Evolutionary conservation across 257 asterid species (phyloP).

Genomic region (Echites panduratus): DNA sequence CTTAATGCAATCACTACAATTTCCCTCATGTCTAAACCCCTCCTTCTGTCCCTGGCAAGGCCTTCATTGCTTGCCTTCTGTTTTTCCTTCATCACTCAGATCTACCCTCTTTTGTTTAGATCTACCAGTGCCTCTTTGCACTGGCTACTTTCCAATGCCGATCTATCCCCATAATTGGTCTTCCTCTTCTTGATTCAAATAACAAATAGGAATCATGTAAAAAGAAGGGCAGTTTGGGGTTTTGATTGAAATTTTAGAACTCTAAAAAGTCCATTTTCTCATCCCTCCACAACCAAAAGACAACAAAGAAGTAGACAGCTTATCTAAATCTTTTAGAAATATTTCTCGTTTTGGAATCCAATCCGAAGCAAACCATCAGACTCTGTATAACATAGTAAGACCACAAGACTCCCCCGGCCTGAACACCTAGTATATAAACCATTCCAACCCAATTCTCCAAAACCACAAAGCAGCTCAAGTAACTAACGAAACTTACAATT

Average conservation of each 20-base stretch:
- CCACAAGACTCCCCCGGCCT: constrained; percentile 32
- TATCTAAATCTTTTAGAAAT: constrained; percentile 23
- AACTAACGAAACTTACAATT: constrained; percentile 5
- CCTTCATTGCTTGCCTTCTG: too few species aligned
- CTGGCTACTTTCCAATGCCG: too few species aligned
- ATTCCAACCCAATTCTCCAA: constrained; percentile 33
- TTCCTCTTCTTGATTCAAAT: constrained; percentile 33
- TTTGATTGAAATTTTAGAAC: constrained; percentile 13
- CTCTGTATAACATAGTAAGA: constrained; percentile 3
- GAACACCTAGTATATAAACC: constrained; percentile 44
- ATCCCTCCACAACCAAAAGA: constrained; percentile 22
- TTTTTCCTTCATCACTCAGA: too few species aligned
- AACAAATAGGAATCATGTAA: constrained; percentile 43
- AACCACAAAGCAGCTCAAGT: constrained; percentile 29
- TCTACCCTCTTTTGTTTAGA: too few species aligned
- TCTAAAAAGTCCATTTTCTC: constrained; percentile 16
- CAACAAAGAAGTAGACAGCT: constrained; percentile 5
- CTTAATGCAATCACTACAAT: too few species aligned
- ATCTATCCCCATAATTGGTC: too few species aligned
- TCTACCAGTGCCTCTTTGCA: too few species aligned
- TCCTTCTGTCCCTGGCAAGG: too few species aligned
- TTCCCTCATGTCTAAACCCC: too few species aligned
- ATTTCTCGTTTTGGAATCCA: constrained; percentile 38
- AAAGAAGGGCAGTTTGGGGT: constrained; percentile 28
- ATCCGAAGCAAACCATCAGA: constrained; percentile 24